Evolutionary conservation across 768 basidiomycete genomes (phyloP).

Genomic region (Clitopilus hobsonii): DNA sequence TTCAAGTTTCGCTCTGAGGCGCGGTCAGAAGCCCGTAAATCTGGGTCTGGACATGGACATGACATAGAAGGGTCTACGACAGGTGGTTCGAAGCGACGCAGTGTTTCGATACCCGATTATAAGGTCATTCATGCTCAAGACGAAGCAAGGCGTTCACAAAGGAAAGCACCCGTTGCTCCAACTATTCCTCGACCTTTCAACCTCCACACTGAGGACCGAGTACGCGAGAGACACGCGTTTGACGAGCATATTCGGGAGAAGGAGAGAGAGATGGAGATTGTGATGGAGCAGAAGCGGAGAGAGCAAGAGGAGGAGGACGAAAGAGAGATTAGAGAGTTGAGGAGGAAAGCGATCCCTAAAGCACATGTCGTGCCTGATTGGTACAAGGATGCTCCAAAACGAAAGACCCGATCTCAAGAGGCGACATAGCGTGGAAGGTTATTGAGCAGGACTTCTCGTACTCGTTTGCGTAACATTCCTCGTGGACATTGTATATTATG

Average conservation of each 20-base stretch:
- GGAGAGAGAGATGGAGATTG: constrained; percentile 46
- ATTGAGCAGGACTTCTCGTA: background rate
- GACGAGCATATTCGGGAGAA: constrained; percentile 53
- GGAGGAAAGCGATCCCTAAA: constrained; percentile 59
- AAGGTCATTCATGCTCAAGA: constrained; percentile 49
- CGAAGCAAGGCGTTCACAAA: constrained; percentile 33
- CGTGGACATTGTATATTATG: background rate
- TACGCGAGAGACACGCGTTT: constrained; percentile 60
- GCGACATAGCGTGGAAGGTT: constrained; percentile 9
- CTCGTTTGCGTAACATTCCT: no score
- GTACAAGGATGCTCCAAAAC: constrained; percentile 70
- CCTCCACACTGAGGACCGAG: constrained; percentile 52
- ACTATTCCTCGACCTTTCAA: constrained; percentile 41
- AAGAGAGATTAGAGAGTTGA: constrained; percentile 53
- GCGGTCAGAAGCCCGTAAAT: constrained; percentile 43
- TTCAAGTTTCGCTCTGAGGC: constrained; percentile 52
- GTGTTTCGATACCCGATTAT: constrained; percentile 43
- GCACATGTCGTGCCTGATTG: constrained; percentile 74
- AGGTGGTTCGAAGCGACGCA: constrained; percentile 4
- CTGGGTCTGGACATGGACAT: constrained; percentile 30
- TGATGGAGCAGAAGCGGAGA: constrained; percentile 41
- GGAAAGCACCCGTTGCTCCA: constrained; percentile 44
- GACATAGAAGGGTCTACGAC: constrained; percentile 3
- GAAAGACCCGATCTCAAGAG: constrained; percentile 21
- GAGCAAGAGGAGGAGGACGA: constrained; percentile 54